Base-by-base conservation (phyloP, 306 rosid genomes). In the Corylus americana region DNA sequence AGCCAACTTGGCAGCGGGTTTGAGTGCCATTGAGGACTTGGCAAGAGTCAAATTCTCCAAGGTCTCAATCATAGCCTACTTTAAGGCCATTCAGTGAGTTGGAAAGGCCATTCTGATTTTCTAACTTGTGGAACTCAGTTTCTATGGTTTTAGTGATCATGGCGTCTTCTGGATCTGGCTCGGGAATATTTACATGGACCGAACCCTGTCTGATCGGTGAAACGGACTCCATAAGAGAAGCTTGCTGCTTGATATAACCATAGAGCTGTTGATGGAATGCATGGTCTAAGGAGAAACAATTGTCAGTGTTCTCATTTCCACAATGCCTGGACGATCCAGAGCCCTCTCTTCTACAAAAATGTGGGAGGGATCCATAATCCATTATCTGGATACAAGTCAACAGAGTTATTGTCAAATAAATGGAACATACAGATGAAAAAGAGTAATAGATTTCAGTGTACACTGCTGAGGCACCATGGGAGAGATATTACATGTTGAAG, bases 301-400 rank as follows among this genome's bases (percentile, higher is more conserved):
- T 89, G 45, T 85, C 92, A 27, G 78, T 66, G 29, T 31, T 80
- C 62, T 77, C 89, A 22, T 84, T 81, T 11, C 63, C 77, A 12
- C 75, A 44, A 55, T 86, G 90, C 47, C 83, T 83, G 11, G 98
- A 93, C 53, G 97, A 93, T 51, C 88, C 91, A 0, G 98, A 95
- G 59, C 83, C 90, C 79, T 83, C 97, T 77, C 79, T 91, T 78
- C 86, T 85, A 82, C 98, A 93, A 63, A 95, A 95, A 83, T 91
- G 98, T 53, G 99, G 99, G 81, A 95, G 98, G 55, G 97, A 83
- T 66, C 85, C 91, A 47, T 84, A 83, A 79, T 93, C 99, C 98
- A 95, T 92, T 61, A 94, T 79, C 98, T 94, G 87, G 79, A 68
- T 25, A 69, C 66, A 75, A 71, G 74, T 85, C 82, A 62, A 75